A percentile compares a stretch with the other conserved stretches of the same genome.
Conservation (phyloP, 208 protist species). For the Balamuthia mandrillaris region DNA sequence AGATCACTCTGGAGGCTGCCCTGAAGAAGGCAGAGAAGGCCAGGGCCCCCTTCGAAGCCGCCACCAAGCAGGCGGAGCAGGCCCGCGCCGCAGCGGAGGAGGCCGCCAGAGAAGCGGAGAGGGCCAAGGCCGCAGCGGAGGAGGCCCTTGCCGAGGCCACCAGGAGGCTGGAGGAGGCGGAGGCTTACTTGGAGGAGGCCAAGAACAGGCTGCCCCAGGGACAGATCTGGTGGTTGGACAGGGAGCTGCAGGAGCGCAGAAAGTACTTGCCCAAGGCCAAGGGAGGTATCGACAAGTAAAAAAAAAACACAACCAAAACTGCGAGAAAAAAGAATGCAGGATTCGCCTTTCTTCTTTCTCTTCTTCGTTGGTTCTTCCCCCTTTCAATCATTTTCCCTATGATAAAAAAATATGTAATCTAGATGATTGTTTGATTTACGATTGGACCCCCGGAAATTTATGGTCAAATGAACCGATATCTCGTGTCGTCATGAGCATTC, state of each 20-base stretch:
- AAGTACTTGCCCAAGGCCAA: background rate
- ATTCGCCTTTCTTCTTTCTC: no score
- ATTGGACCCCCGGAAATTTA: no score
- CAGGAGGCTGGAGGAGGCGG: background rate
- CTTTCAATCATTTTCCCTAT: no score
- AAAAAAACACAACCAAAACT: no score
- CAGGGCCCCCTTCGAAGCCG: conserved; percentile 24
- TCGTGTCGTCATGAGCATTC: no score
- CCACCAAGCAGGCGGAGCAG: conserved; percentile 18
- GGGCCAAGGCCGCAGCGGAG: background rate
- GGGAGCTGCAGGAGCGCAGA: background rate
- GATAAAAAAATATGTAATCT: no score
- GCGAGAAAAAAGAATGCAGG: no score
- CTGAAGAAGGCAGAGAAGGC: conserved; percentile 6
- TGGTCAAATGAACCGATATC: no score
- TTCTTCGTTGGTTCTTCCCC: no score
- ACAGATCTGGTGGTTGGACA: background rate
- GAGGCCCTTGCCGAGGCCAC: background rate
- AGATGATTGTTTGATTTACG: no score
- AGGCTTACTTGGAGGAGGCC: background rate
- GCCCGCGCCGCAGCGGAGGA: background rate
- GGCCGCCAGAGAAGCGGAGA: background rate
- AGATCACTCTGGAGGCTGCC: background rate
- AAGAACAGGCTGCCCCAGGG: background rate
- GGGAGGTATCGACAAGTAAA: background rate